phyloP scores from a whole-genome alignment of 2,329 filamentous ascomycete species.

The Zymoseptoria passerinii region DNA sequence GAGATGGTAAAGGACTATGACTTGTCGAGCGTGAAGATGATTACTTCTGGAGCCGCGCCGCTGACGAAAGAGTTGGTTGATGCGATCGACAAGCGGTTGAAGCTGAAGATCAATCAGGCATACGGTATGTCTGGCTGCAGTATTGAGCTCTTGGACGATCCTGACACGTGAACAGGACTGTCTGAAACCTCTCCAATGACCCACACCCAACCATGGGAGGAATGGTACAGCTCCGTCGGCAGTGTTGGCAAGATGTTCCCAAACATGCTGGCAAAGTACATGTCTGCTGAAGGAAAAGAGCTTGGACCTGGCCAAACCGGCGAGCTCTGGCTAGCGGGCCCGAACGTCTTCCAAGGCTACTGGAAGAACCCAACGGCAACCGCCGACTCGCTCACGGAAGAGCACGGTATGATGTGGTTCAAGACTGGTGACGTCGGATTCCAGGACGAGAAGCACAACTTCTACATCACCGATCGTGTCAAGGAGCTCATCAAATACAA shows the following conservation, averaged over 20 bases:
- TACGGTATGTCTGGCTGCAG: slow-evolving; percentile 50
- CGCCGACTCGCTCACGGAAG: slow-evolving; percentile 51
- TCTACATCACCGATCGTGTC: slow-evolving; percentile 82
- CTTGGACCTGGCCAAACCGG: slow-evolving; percentile 53
- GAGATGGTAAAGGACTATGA: slow-evolving; percentile 72
- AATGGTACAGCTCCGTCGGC: slow-evolving; percentile 70
- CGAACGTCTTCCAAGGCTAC: slow-evolving; percentile 74
- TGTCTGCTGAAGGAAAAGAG: slow-evolving; percentile 52
- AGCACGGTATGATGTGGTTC: slow-evolving; percentile 64
- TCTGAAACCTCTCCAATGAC: slow-evolving; percentile 48
- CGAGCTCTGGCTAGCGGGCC: slow-evolving; percentile 62
- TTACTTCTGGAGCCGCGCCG: slow-evolving; percentile 84
- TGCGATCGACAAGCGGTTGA: slow-evolving; percentile 62
- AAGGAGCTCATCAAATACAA: slow-evolving; percentile 60
- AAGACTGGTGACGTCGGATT: slow-evolving; percentile 83
- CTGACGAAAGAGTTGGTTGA: slow-evolving; percentile 72
- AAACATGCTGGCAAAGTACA: slow-evolving; percentile 73
- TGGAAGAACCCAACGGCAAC: slow-evolving; percentile 66
- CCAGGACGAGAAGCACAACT: slow-evolving; percentile 67
- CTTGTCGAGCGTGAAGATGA: slow-evolving; percentile 68
- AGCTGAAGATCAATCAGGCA: slow-evolving; percentile 77
- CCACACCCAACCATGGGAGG: slow-evolving; percentile 51
- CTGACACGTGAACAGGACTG: slow-evolving; percentile 42
- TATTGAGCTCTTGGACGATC: slow-evolving; percentile 58
- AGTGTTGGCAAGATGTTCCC: slow-evolving; percentile 70